A percentile compares a stretch with the other conserved stretches of the same genome.
Evolutionary conservation across 148 eudicot species (phyloP).

Genomic region (Rhododendron molle): DNA sequence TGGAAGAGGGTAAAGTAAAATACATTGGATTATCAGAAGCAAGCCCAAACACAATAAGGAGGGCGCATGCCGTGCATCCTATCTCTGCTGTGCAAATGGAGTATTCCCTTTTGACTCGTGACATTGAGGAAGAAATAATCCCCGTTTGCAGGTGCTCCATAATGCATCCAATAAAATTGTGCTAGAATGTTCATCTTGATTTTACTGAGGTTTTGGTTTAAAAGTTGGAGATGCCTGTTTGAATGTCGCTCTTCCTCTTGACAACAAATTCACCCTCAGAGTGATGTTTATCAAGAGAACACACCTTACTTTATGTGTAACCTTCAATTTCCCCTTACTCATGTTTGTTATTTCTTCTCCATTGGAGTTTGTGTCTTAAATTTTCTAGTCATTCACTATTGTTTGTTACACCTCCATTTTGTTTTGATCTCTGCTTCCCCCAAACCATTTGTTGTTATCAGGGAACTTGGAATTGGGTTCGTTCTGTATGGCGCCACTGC

Average conservation of each 20-base stretch:
- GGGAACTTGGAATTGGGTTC: constrained; percentile 77
- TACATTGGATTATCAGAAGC: constrained; percentile 76
- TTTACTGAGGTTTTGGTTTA: not conserved
- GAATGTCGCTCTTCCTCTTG: not conserved
- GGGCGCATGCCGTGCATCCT: constrained; percentile 80
- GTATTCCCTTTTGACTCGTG: constrained; percentile 74
- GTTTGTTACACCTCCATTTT: not conserved
- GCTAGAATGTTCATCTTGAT: not conserved
- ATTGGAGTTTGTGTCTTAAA: not conserved
- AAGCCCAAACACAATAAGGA: constrained; percentile 55
- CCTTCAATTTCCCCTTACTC: not conserved
- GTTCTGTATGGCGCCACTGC: constrained; percentile 78
- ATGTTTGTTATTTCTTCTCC: not conserved
- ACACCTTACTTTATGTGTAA: not conserved
- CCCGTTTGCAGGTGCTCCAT: constrained; percentile 61
- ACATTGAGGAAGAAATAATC: constrained; percentile 62
- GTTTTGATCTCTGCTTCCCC: not conserved
- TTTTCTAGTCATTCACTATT: not conserved
- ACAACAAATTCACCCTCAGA: not conserved
- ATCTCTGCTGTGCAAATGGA: constrained; percentile 64
- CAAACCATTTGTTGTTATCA: constrained; percentile 7
- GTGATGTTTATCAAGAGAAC: not conserved
- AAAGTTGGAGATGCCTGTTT: not conserved
- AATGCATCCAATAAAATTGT: not conserved
- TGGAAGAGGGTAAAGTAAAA: constrained; percentile 73